Evolutionary conservation across 371 early-diverging fungal species (phyloP).

Genomic region (Mucor mucedo): DNA sequence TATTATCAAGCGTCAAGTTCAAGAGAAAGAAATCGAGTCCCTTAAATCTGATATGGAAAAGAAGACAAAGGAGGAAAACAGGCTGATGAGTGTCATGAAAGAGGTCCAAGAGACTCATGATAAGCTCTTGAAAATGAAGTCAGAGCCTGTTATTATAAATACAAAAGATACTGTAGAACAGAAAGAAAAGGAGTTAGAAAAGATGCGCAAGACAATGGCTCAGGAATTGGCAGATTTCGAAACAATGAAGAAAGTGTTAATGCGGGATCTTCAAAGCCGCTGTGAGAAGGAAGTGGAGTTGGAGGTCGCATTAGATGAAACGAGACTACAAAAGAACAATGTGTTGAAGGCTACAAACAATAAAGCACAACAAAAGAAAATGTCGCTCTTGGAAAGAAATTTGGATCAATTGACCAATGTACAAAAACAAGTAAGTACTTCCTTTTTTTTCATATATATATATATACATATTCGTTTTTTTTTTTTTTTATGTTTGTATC

Average conservation of each 20-base stretch:
- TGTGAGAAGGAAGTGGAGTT: conserved; percentile 96
- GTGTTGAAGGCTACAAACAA: conserved; percentile 81
- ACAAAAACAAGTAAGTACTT: conserved; percentile 75
- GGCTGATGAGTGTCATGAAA: conserved; percentile 57
- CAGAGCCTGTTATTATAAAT: conserved; percentile 30
- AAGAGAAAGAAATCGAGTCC: conserved; percentile 82
- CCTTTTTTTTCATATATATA: not conserved
- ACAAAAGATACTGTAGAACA: conserved; percentile 41
- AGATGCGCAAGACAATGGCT: conserved; percentile 88
- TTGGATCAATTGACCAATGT: conserved; percentile 93
- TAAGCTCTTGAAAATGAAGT: conserved; percentile 57
- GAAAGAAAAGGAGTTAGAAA: conserved; percentile 85
- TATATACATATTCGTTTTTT: no score
- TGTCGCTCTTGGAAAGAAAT: conserved; percentile 94
- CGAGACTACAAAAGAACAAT: conserved; percentile 86
- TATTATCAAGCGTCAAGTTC: conserved; percentile 73
- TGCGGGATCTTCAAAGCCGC: conserved; percentile 94
- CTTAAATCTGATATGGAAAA: conserved; percentile 68
- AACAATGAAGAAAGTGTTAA: conserved; percentile 94
- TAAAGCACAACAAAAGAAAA: conserved; percentile 89
- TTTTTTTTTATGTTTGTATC: no score
- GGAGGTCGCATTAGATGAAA: conserved; percentile 92
- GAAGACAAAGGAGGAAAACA: conserved; percentile 76
- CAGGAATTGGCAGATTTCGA: conserved; percentile 95
- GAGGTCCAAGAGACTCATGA: conserved; percentile 70